Base-by-base conservation (phyloP, 768 basidiomycete genomes). In the Calocybe indica region DNA sequence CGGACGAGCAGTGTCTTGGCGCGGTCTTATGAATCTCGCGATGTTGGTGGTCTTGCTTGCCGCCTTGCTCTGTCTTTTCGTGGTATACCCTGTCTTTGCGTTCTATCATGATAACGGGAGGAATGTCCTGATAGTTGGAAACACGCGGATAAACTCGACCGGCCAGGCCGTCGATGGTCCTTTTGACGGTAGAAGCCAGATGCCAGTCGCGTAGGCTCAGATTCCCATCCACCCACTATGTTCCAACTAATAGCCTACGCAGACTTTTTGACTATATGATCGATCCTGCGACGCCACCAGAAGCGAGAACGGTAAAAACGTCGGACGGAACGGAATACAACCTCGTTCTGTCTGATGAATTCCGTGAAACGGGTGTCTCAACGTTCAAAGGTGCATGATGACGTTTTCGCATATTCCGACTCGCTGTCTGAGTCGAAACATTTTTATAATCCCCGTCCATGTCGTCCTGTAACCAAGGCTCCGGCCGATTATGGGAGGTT, bases 1-100 rank as follows among this genome's bases (percentile, higher is more conserved):
- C 38, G 55, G 47, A 6, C 44, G 40, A 14, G 15, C 50, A 15
- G 14, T 65, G 40, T 60, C 67, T 3, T 56, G 53, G 57, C 61
- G 67, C 29, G 61, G 65, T 5, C 37, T 85, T 28, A 57, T 74
- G 52, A 94, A 92, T 65, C 57, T 92, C 36, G 66, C 77, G 31
- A 75, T 82, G 45, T 68, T 95, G 34, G 8, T 84, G 30, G 5
- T 83, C 13, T 71, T 94, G 52, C 62, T 87, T 14, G 15, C 60
- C 7, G 74, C 69, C 1, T 63, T 94, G 46, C 61, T 94, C 46
- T 61, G 61, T 14, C 70, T 95, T 3, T 95, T 94, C 61, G 79
- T 88, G 43, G 76, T 79, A 28, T 92, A 87, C 57, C 92, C 92
- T 0, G 73, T 92, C n/a, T 55, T 63, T 33, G 55, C 53, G 30